Base-by-base conservation (phyloP, 1,139 yeast genomes). In the Candida labiduridarum region DNA sequence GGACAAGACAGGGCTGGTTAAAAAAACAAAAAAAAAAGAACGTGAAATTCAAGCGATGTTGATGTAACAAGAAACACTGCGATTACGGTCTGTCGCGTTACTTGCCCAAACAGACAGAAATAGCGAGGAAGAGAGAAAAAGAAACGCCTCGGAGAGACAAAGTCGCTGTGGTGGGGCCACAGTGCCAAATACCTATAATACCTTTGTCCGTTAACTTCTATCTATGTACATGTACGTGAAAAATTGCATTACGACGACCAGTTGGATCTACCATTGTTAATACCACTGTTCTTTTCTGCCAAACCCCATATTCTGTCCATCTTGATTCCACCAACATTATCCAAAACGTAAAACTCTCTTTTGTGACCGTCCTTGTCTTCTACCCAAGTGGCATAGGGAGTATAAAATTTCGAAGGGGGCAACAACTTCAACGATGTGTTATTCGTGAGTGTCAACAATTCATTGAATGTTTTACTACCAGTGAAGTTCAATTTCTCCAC, bases 301-400 rank as follows among this genome's bases (percentile, higher is more conserved):
- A 87, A 79, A 1, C 94, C 91, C 94, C 96, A 85, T 4, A 89
- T 64, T 49, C 96, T 71, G 59, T 89, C 96, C 96, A 89, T 89
- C 57, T 83, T 83, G 61, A 87, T 71, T 1, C 96, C 96, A 2
- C 96, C 95, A 43, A 87, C 74, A 56, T 88, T 86, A 61, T 89
- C 96, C 8, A 79, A 81, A 3, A 89, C 79, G 58, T 83, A 87
- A 64, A 76, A 82, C 35, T 71, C 68, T 53, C 75, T 70, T 1
- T 72, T 61, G 22, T 71, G 68, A 5, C 68, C 62, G 36, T 77
- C 78, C 12, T 57, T 61, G 42, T 79, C 79, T 44, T 78, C 71
- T 18, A 11, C 34, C 86, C 94, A 83, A 46, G 84, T 79, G 30
- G 80, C 76, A 71, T 83, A 85, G 0, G 91, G 87, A n/a, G 67